These are phyloP conservation scores for Kernera saxatilis DNA, from an alignment of 345 rosid genomes.

Conservation along the genomic window DNA sequence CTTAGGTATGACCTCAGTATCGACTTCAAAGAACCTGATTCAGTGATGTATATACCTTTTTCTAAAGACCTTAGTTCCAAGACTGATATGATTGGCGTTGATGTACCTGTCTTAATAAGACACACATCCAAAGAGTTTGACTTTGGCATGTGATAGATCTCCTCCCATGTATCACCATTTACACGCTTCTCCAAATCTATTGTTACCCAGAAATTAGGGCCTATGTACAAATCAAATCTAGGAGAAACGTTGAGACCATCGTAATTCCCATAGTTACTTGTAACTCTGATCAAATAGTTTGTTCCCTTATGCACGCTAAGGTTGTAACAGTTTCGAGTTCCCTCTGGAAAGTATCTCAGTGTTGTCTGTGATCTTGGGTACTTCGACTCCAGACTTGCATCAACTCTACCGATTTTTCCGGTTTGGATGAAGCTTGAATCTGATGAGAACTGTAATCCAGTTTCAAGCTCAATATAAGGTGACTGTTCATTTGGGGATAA, in stretches of 20 bases:
- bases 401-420: neutral
- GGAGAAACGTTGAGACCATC: neutral
- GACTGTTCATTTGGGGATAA: neutral
- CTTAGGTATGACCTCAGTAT: neutral
- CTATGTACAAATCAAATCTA: conserved; percentile 3
- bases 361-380: neutral
- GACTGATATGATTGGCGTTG: neutral
- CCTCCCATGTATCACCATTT: neutral
- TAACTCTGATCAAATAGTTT: conserved; percentile 32
- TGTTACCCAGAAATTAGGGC: conserved; percentile 17
- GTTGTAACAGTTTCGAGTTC: conserved; percentile 37
- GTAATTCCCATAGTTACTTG: conserved; percentile 33
- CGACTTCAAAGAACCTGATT: neutral
- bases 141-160: neutral
- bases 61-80: neutral
- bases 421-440: conserved; percentile 27
- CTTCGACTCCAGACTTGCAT: neutral
- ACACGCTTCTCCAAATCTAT: neutral
- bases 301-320: conserved; percentile 22
- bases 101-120: neutral
- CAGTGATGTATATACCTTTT: neutral
- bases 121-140: neutral
- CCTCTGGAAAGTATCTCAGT: conserved; percentile 35
- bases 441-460: neutral
- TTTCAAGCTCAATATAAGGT: neutral